phyloP scores from a whole-genome alignment of 352 stramenopile genomes.

The Phytophthora fragariaefolia region DNA sequence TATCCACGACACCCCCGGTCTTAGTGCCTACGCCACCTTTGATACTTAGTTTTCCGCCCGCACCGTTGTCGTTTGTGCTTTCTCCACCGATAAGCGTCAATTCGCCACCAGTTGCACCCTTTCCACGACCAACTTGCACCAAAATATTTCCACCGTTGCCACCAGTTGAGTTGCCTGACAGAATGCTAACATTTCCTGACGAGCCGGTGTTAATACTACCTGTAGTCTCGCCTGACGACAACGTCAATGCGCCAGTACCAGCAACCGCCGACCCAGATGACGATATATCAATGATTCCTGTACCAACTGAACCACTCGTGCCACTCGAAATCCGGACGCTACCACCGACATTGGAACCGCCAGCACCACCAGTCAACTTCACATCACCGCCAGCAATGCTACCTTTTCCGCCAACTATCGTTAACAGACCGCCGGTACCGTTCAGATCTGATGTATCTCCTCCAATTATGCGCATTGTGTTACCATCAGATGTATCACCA shows the following conservation, averaged over 20 bases:
- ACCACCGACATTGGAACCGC: conserved; percentile 24
- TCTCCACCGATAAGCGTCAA: conserved; percentile 16
- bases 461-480: conserved; percentile 21
- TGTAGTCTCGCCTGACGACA: conserved; percentile 15
- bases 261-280: conserved; percentile 10
- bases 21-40: conserved; percentile 13
- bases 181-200: conserved; percentile 17
- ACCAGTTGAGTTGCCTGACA: conserved; percentile 4
- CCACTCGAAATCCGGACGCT: conserved; percentile 35
- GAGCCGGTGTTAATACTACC: conserved; percentile 8
- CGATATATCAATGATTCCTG: conserved; percentile 5
- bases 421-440: conserved; percentile 15
- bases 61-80: conserved; percentile 18
- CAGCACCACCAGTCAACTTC: conserved; percentile 24
- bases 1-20: conserved; percentile 31
- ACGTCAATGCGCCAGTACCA: conserved; percentile 14
- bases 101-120: conserved; percentile 17
- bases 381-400: conserved; percentile 29
- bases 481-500: conserved; percentile 25
- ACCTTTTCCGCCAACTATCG: conserved; percentile 23
- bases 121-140: conserved; percentile 19
- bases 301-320: conserved; percentile 4
- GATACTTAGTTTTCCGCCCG: conserved; percentile 21
- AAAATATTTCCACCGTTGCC: conserved; percentile 19
- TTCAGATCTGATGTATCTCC: conserved; percentile 14